Evolutionary conservation across 768 basidiomycete genomes (phyloP).

Genomic region (Rhodosporidiobolus odoratus): DNA sequence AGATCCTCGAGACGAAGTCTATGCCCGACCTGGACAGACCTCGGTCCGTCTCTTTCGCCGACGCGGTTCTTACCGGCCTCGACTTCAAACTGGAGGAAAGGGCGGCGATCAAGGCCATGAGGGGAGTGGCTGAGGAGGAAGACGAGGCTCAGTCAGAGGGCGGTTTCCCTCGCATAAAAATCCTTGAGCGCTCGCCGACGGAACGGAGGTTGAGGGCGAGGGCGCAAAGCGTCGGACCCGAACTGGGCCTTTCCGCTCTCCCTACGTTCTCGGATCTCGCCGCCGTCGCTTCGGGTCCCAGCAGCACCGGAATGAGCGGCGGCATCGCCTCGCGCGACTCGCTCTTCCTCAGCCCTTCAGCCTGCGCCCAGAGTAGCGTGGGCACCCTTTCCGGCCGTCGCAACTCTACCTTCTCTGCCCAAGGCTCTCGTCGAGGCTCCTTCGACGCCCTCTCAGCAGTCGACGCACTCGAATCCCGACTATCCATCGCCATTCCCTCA

Average conservation of each 20-base stretch:
- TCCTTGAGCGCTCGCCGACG: slow-evolving; percentile 22
- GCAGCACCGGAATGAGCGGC: not conserved
- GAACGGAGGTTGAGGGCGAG: not conserved
- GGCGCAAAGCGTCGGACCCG: slow-evolving; percentile 3
- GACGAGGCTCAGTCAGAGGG: not conserved
- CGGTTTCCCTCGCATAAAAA: slow-evolving; percentile 7
- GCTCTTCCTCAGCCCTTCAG: slow-evolving; percentile 3
- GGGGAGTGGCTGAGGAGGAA: not conserved
- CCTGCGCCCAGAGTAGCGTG: not conserved
- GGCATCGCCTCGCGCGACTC: slow-evolving; percentile 16
- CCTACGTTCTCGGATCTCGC: slow-evolving; percentile 5
- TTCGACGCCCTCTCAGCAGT: no score
- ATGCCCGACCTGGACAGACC: slow-evolving; percentile 18
- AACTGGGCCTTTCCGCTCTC: not conserved
- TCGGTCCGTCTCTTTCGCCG: slow-evolving; percentile 1
- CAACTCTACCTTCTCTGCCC: not conserved
- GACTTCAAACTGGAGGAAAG: slow-evolving; percentile 5
- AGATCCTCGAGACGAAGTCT: slow-evolving; percentile 30
- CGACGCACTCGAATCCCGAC: not conserved
- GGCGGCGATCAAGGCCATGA: not conserved
- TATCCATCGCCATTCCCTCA: slow-evolving; percentile 2
- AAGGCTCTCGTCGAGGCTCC: not conserved
- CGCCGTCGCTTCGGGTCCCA: not conserved
- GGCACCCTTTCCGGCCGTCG: not conserved
- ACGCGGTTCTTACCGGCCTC: slow-evolving; percentile 10